A percentile compares a stretch with the other conserved stretches of the same genome.
These are phyloP conservation scores for Podaxis sp. DNA, from an alignment of 768 basidiomycete species.

Conservation along the genomic window DNA sequence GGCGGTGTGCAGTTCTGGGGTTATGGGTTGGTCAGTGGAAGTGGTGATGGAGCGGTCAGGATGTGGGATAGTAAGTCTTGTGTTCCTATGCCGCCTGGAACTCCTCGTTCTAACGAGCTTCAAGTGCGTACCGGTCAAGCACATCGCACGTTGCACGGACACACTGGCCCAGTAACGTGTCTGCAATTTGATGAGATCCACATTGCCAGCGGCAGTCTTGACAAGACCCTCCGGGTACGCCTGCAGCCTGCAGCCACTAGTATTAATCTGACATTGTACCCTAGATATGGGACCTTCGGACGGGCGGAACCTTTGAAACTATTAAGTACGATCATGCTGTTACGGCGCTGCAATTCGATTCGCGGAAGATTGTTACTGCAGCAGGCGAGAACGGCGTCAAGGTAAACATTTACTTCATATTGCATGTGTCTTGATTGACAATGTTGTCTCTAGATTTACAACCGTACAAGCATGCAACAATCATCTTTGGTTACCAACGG, in stretches of 20 bases:
- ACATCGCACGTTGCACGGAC: conserved; percentile 89
- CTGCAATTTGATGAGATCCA: conserved; percentile 96
- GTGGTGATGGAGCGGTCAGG: conserved; percentile 93
- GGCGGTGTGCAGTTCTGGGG: conserved; percentile 99
- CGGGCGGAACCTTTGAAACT: conserved; percentile 84
- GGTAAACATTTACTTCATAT: conserved; percentile 39
- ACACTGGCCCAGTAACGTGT: conserved; percentile 91
- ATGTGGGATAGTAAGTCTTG: conserved; percentile 98
- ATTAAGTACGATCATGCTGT: conserved; percentile 90
- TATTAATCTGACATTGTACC: conserved; percentile 6
- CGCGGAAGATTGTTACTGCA: conserved; percentile 88
- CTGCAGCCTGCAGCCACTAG: conserved; percentile 2
- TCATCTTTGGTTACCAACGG: conserved; percentile 86
- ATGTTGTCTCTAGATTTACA: conserved; percentile 70
- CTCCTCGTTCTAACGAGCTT: conserved; percentile 2
- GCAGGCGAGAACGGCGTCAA: conserved; percentile 93
- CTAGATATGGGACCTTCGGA: conserved; percentile 96
- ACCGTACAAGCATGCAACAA: conserved; percentile 90
- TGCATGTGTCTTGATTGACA: not conserved
- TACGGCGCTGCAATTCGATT: conserved; percentile 92
- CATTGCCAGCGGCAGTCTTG: conserved; percentile 89
- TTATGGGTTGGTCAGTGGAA: conserved; percentile 94
- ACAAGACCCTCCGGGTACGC: conserved; percentile 87
- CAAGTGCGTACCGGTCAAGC: conserved; percentile 97
- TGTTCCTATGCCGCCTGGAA: not conserved